Evolutionary conservation across 1,139 yeast species (phyloP).

Genomic region (Geotrichum restrictum): DNA sequence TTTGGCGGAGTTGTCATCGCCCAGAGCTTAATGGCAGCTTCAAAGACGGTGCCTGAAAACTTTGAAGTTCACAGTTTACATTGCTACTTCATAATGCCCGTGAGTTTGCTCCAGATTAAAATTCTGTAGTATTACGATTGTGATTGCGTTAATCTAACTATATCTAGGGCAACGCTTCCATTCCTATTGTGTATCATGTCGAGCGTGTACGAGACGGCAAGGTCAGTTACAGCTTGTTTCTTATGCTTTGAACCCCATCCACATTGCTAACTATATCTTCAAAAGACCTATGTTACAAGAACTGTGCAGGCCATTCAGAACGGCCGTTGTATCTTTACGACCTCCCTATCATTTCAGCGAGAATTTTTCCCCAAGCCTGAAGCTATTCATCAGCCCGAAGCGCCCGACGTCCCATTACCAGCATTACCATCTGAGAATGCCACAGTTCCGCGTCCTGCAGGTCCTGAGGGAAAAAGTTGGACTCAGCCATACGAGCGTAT

Average conservation of each 20-base stretch:
- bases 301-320: slow-evolving; percentile 55
- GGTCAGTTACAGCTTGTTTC: slow-evolving; percentile 27
- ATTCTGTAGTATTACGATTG: no score
- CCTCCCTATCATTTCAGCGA: slow-evolving; percentile 51
- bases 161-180: slow-evolving; percentile 44
- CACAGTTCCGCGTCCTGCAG: no score
- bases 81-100: slow-evolving; percentile 47
- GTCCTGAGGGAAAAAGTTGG: slow-evolving; percentile 20
- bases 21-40: slow-evolving; percentile 65
- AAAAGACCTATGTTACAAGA: slow-evolving; percentile 50
- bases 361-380: slow-evolving; percentile 11
- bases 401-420: slow-evolving; percentile 15
- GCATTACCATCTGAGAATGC: not conserved
- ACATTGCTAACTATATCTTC: not conserved
- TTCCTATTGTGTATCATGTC: slow-evolving; percentile 59
- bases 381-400: slow-evolving; percentile 29
- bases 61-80: slow-evolving; percentile 52
- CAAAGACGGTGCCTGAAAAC: slow-evolving; percentile 44
- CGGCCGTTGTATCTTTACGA: slow-evolving; percentile 49
- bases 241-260: not conserved
- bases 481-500: slow-evolving; percentile 28
- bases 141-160: not conserved
- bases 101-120: slow-evolving; percentile 16
- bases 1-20: slow-evolving; percentile 79
- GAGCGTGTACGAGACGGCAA: slow-evolving; percentile 55